Evolutionary conservation across 1,284 basidiomycete species (phyloP), one percentile per base, ranked within the genome.

Genomic region (Puccinia brachypodii): DNA sequence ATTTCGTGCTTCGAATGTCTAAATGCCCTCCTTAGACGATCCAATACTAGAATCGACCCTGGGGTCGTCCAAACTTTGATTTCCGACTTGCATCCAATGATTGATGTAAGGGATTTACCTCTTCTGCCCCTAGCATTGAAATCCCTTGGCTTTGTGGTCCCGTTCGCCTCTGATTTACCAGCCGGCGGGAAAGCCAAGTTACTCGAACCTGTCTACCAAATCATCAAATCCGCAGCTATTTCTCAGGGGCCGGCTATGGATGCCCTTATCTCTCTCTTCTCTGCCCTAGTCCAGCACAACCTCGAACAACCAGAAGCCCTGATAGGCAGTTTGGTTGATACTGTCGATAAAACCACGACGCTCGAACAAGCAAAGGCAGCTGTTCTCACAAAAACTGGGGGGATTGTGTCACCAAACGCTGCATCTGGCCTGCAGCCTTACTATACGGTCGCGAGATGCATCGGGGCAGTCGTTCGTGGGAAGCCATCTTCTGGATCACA

Each of bases 1-100:
- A 90, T 90, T 38, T 93, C 94, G 60, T 89, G 93, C 0, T 96
- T 99, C 86, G 89, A 89, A 53, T 92, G 93, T 80, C 87, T 98
- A 82, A 91, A 92, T 78, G 90, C 91, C 19, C 88, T 96, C 56
- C 86, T 96, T 53, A 89, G 88, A 83, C 90, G 91, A 91, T 92
- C 94, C 84, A 89, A 90, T n/a, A 84, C 87, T 1, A 89, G 88
- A 28, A 87, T 95, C 14, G 92, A 93, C 0, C 82, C 87, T 0
- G 89, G 90, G 69, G 89, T 93, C 1, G 90, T 92, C 1, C 86
- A 89, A 0, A 88, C 88, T 3, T 88, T 97, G 31, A 88, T 95
- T 47, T 88, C 90, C 16, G 92, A 94, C 84, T 88, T 97, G 84
- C 91, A 91, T 84, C 86, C 89, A 0, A 94, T 94, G 86, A 87